Conservation (phyloP, 805 yeast genomes). For the Sugiyamaella qingdaonensis region DNA sequence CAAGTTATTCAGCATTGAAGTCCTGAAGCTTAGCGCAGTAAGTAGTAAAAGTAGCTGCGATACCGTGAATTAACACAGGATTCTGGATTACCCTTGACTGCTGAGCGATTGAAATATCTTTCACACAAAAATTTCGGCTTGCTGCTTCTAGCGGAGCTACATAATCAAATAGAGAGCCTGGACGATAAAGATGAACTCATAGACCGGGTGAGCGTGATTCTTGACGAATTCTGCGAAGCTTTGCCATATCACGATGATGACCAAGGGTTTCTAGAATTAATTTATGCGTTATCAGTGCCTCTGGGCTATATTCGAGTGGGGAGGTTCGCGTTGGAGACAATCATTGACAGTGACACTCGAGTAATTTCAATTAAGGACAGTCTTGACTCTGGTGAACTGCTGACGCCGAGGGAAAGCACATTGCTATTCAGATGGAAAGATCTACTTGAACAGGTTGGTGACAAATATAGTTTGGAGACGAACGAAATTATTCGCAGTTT, state of each 20-base stretch:
- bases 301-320: constrained; percentile 23
- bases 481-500: not conserved
- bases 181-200: constrained; percentile 28
- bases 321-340: constrained; percentile 22
- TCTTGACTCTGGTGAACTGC: constrained; percentile 12
- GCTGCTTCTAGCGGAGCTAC: constrained; percentile 47
- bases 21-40: constrained; percentile 39
- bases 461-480: constrained; percentile 2
- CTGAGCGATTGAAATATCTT: constrained; percentile 69
- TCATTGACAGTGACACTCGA: constrained; percentile 18
- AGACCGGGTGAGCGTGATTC: constrained; percentile 37
- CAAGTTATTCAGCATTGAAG: constrained; percentile 62
- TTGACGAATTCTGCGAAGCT: constrained; percentile 64
- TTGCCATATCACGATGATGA: constrained; percentile 33
- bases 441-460: constrained; percentile 17
- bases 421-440: constrained; percentile 3
- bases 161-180: constrained; percentile 22
- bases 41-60: not conserved
- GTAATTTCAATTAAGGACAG: constrained; percentile 14
- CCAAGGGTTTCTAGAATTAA: constrained; percentile 19
- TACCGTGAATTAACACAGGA: constrained; percentile 11
- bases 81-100: constrained; percentile 55
- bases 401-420: constrained; percentile 16
- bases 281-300: constrained; percentile 16
- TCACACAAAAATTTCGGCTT: constrained; percentile 80